Evolutionary conservation across 73 alveolate species (phyloP), one percentile per base, ranked within the genome.

Genomic region (Urostyla sp.): DNA sequence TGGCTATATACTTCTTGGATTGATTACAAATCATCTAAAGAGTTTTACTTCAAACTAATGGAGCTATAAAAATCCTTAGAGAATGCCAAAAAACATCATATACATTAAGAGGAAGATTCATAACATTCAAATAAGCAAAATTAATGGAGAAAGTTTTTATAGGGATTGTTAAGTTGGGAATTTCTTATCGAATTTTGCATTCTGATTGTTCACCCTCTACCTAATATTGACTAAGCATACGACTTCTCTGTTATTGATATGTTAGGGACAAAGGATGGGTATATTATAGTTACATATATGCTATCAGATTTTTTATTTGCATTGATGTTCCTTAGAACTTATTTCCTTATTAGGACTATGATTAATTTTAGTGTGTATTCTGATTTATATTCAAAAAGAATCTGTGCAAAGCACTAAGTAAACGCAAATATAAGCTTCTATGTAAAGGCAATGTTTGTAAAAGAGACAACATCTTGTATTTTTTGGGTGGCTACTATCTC

Each of bases 261-360:
- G 83, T 55, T 69, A 8, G 36, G 53, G 6, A 16, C 38, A 7
- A 69, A 69, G 36, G 32, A 49, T 18, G 2, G 27, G 4, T 46
- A 18, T 30, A 59, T 69, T 13, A 40, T 5, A 5, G 83, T 69
- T 8, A 53, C 34, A 6, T 69, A 69, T 27, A 48, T 69, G 72
- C 67, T 69, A 10, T 67, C 72, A n/a, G 83, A 69, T 53, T 69
- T 69, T 23, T 34, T 69, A 27, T 69, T 69, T 38, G 83, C 83
- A 13, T 69, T 69, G 30, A 69, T 69, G 83, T 49, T 69, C 55
- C 44, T 69, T 5, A 69, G 83, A 69, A 20, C 49, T 40, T 69
- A 69, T 27, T 69, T 69, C 36, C 18, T 69, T 11, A 5, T 69
- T 7, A 45, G 83, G 34, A 69, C 83, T 48, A 45, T 69, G 1